Evolutionary conservation across 2,329 filamentous ascomycete species (phyloP), one percentile per base, ranked within the genome.

Genomic region (Pestalotiopsis sp.): DNA sequence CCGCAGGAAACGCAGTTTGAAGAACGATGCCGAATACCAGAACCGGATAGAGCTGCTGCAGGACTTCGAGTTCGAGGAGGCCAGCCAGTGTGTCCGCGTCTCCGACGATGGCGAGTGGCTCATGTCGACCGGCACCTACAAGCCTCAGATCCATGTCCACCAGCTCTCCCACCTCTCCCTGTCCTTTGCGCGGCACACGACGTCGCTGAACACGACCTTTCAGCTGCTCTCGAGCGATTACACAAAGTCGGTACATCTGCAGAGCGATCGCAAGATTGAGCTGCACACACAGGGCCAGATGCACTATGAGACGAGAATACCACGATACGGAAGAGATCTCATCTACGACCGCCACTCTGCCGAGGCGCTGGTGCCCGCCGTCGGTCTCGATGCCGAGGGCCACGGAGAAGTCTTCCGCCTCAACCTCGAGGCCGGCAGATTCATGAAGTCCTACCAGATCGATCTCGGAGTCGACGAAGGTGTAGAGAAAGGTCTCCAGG

Each of bases 21-120:
- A 98, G 82, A 91, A 95, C 73, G 95, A 98, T 78, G 87, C 92
- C 70, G 95, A 98, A 78, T 98, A 95, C 81, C 92, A 95, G 72
- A 97, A 94, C 80, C 92, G 96, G 73, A 91, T 99, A 74, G 96
- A 99, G 81, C 86, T 99, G 68, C 87, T 99, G 49, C 96, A 99
- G 77, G 96, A 99, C 78, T 99, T 99, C 80, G 95, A 67, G 45
- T 67, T 99, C 76, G 95, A 98, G 76, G 95, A 97, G 82, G 95
- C 97, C 56, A 97, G 94, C 78, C 90, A 91, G 73, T 98, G 95
- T 78, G 90, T 99, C 71, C 89, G 94, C 64, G 89, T 96, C 71
- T 97, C 93, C 75, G 95, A 97, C 69, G 96, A 99, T 88, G 95
- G 95, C 63, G 92, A 98, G 78, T 99, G 96, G 95, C 90, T 96